Evolutionary conservation across 495 filamentous ascomycete species (phyloP).

Genomic region (Letharia columbiana): DNA sequence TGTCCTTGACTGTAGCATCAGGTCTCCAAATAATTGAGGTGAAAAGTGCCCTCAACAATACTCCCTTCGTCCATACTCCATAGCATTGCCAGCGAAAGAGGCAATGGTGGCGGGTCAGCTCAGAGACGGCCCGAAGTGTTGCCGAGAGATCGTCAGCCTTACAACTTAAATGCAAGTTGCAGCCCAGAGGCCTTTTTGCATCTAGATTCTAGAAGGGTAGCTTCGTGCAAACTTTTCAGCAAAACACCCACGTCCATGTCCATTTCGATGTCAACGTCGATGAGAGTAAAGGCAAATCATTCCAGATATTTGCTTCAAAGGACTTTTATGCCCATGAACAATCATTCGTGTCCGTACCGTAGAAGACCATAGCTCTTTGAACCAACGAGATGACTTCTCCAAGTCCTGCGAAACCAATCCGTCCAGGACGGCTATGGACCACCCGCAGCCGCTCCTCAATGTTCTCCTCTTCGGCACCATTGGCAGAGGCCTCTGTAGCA

Average conservation of each 20-base stretch:
- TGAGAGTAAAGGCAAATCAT: background rate
- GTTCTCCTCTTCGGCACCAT: conserved; percentile 35
- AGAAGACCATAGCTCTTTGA: background rate
- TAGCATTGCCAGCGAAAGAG: no score
- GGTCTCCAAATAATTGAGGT: no score
- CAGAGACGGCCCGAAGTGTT: background rate
- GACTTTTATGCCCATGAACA: background rate
- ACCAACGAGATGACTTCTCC: conserved; percentile 9
- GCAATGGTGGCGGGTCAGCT: no score
- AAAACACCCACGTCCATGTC: no score
- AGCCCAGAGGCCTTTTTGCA: no score
- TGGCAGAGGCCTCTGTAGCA: conserved; percentile 61
- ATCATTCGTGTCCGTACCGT: background rate
- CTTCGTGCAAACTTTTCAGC: no score
- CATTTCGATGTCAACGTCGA: no score
- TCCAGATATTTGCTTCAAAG: background rate
- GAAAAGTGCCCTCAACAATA: no score
- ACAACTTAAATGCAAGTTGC: no score
- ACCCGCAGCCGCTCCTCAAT: conserved; percentile 20
- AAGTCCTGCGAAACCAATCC: conserved; percentile 3
- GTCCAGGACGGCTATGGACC: conserved; percentile 17
- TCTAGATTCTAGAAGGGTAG: no score
- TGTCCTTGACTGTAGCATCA: no score
- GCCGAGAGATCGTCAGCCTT: background rate
- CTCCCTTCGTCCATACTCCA: no score